Conservation (phyloP, 257 asterid genomes). For the Echites panduratus region DNA sequence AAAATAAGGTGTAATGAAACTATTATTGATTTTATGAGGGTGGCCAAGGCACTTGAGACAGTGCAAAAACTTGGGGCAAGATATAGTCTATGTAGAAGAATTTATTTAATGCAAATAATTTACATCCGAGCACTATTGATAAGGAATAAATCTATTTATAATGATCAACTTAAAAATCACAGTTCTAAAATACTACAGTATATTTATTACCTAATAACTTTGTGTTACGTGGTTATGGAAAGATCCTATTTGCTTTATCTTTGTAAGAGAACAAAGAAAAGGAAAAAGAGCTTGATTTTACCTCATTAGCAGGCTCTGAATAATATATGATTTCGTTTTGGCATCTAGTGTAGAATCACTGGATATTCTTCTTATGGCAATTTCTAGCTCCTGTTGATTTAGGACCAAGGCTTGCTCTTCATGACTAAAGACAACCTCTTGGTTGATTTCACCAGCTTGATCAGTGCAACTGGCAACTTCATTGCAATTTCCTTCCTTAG, state of each 20-base stretch:
- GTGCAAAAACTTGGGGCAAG: background rate
- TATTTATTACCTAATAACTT: background rate
- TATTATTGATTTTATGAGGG: background rate
- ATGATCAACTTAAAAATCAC: background rate
- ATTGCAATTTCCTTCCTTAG: conserved; percentile 32
- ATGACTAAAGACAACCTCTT: conserved; percentile 18
- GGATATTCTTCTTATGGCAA: conserved; percentile 63
- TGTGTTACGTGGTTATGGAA: background rate
- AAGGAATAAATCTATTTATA: background rate
- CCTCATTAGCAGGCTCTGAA: conserved; percentile 78
- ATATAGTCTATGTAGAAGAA: background rate
- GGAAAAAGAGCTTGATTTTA: conserved; percentile 16
- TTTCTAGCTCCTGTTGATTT: conserved; percentile 65
- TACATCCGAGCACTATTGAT: background rate
- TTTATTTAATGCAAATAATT: background rate
- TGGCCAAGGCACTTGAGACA: background rate
- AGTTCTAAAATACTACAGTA: background rate
- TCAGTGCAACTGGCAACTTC: conserved; percentile 24
- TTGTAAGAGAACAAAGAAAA: conserved; percentile 2
- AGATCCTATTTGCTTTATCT: conserved; percentile 5
- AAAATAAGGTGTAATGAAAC: background rate
- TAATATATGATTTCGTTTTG: conserved; percentile 48
- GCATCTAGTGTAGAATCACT: conserved; percentile 60
- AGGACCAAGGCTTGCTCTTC: conserved; percentile 43
- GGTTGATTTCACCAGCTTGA: conserved; percentile 24